Percentiles rank a stretch among this genome's conserved stretches.
phyloP scores from a whole-genome alignment of 208 protist genomes.

The Crithidia expoeki region DNA sequence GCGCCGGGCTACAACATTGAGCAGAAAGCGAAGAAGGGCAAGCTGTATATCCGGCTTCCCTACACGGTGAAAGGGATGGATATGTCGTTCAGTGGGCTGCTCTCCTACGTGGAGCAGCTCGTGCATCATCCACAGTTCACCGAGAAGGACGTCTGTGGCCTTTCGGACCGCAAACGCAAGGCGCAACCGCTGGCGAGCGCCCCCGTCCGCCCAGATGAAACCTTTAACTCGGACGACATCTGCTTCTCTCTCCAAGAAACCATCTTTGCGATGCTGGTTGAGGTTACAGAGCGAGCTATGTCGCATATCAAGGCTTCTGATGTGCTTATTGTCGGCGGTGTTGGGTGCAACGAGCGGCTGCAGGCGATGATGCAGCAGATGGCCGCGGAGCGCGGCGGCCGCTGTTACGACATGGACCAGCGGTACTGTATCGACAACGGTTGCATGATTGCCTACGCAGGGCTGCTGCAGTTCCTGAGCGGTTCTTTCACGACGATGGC shows the following conservation, averaged over 20 bases:
- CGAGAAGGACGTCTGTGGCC: conserved; percentile 41
- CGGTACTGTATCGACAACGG: conserved; percentile 99
- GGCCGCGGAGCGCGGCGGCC: conserved; percentile 89
- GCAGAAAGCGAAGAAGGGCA: conserved; percentile 89
- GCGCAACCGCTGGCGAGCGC: conserved; percentile 30
- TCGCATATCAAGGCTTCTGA: conserved; percentile 95
- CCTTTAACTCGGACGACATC: conserved; percentile 95
- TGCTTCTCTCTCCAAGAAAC: conserved; percentile 99
- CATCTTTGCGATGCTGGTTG: conserved; percentile 99
- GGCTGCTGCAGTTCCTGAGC: conserved; percentile 89
- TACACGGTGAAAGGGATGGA: conserved; percentile 99
- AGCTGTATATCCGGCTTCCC: conserved; percentile 94
- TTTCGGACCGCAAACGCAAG: conserved; percentile 32
- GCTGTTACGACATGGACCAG: conserved; percentile 95
- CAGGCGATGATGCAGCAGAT: conserved; percentile 97
- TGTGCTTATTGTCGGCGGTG: conserved; percentile 99
- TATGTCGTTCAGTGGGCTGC: conserved; percentile 96
- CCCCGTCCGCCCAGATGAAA: conserved; percentile 51
- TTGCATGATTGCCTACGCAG: conserved; percentile 99
- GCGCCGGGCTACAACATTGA: conserved; percentile 99
- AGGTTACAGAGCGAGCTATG: conserved; percentile 99
- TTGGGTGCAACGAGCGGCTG: conserved; percentile 98
- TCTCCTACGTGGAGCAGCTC: conserved; percentile 90
- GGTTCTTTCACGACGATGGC: conserved; percentile 76
- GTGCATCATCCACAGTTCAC: conserved; percentile 71